Evolutionary conservation across 495 filamentous ascomycete genomes (phyloP).

Genomic region (Stereocaulon alpinum): DNA sequence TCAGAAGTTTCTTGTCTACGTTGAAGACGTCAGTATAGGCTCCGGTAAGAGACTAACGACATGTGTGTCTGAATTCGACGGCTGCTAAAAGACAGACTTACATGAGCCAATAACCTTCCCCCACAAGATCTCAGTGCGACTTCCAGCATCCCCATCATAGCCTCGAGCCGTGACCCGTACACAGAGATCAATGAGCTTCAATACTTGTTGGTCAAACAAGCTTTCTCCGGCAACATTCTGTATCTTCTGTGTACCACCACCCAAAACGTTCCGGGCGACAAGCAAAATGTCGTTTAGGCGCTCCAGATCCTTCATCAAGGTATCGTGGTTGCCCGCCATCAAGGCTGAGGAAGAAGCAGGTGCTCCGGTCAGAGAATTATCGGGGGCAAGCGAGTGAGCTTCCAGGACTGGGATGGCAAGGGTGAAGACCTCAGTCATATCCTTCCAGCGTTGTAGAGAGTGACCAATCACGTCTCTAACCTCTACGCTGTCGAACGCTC

Average conservation of each 20-base stretch:
- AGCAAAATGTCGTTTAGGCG: slow-evolving; percentile 75
- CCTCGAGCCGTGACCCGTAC: slow-evolving; percentile 81
- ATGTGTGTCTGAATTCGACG: background rate
- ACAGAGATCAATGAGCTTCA: slow-evolving; percentile 71
- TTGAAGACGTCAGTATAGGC: background rate
- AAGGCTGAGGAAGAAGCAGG: slow-evolving; percentile 49
- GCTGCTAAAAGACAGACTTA: slow-evolving; percentile 22
- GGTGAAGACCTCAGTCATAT: slow-evolving; percentile 48
- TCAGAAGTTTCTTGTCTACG: slow-evolving; percentile 74
- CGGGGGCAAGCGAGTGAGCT: slow-evolving; percentile 50
- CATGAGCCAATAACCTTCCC: slow-evolving; percentile 59
- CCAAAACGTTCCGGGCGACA: slow-evolving; percentile 75
- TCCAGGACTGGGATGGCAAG: slow-evolving; percentile 52
- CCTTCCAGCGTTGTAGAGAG: slow-evolving; percentile 61
- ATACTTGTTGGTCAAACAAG: slow-evolving; percentile 71
- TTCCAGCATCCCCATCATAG: slow-evolving; percentile 69
- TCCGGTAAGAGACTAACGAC: background rate
- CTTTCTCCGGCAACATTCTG: slow-evolving; percentile 79
- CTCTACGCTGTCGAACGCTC: slow-evolving; percentile 44
- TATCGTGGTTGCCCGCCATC: slow-evolving; percentile 68
- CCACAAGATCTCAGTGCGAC: slow-evolving; percentile 56
- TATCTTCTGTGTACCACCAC: slow-evolving; percentile 65
- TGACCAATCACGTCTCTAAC: slow-evolving; percentile 43
- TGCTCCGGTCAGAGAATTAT: slow-evolving; percentile 46
- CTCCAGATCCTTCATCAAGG: slow-evolving; percentile 70